A percentile compares a stretch with the other conserved stretches of the same genome.
Evolutionary conservation across 768 basidiomycete species (phyloP).

Genomic region (Suillus americanus): DNA sequence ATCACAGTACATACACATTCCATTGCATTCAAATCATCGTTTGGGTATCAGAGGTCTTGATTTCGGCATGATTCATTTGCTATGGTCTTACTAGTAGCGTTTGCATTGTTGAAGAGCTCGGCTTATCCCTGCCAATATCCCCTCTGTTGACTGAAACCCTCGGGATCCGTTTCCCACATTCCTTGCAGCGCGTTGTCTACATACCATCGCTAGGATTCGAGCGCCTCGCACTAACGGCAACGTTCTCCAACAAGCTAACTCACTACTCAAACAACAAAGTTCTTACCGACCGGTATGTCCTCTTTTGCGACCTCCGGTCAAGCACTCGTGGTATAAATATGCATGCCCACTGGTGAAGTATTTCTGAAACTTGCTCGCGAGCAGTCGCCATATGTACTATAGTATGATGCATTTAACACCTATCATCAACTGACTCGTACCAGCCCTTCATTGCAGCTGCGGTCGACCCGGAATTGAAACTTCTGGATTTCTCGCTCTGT

Average conservation of each 20-base stretch:
- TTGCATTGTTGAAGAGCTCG: background rate
- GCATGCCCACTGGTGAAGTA: background rate
- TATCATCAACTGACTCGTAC: background rate
- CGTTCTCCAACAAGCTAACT: background rate
- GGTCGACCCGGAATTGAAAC: background rate
- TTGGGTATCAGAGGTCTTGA: background rate
- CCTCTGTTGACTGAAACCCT: background rate
- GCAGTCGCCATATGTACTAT: background rate
- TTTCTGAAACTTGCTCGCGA: background rate
- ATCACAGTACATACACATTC: slow-evolving; percentile 10
- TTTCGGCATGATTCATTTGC: background rate
- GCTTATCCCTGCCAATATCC: background rate
- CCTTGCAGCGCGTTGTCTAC: background rate
- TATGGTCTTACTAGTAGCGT: background rate
- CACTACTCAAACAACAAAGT: background rate
- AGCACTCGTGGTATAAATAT: background rate
- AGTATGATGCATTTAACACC: background rate
- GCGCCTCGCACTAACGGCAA: background rate
- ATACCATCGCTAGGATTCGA: background rate
- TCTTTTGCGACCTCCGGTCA: background rate
- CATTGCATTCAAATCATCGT: background rate
- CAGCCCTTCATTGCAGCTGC: background rate
- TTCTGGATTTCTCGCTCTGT: background rate
- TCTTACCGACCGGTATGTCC: background rate
- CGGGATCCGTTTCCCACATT: background rate